phyloP scores from a whole-genome alignment of 768 basidiomycete species.

The Amanita rubescens region DNA sequence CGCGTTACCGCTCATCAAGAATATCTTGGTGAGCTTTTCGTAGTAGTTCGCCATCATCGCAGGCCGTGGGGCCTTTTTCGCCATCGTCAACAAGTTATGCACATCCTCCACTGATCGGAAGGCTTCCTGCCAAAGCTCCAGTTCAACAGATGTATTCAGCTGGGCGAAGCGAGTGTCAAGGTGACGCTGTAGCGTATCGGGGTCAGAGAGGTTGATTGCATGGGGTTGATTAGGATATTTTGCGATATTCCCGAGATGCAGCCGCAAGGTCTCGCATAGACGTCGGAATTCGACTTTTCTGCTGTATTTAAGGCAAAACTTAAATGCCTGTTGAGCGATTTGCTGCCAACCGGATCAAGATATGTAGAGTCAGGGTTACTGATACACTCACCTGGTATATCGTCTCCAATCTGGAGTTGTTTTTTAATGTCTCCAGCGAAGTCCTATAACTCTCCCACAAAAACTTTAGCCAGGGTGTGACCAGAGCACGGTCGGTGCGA shows the following conservation, averaged over 20 bases:
- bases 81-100: slow-evolving; percentile 89
- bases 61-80: slow-evolving; percentile 87
- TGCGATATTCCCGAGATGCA: slow-evolving; percentile 89
- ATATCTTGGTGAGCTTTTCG: slow-evolving; percentile 95
- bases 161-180: slow-evolving; percentile 97
- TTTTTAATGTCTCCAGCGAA: slow-evolving; percentile 91
- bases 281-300: slow-evolving; percentile 97
- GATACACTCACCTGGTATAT: slow-evolving; percentile 78
- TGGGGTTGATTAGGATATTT: slow-evolving; percentile 94
- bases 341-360: slow-evolving; percentile 39
- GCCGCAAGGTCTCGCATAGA: slow-evolving; percentile 90
- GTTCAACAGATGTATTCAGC: slow-evolving; percentile 92
- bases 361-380: neutral
- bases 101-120: slow-evolving; percentile 98
- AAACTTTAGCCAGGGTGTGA: slow-evolving; percentile 97
- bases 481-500: slow-evolving; percentile 87
- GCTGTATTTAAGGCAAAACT: slow-evolving; percentile 89
- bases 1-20: slow-evolving; percentile 90
- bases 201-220: slow-evolving; percentile 91
- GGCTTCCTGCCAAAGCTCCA: slow-evolving; percentile 98
- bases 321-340: slow-evolving; percentile 96
- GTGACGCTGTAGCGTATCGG: slow-evolving; percentile 91
- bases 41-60: slow-evolving; percentile 99
- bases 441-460: slow-evolving; percentile 99
- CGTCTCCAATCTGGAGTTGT: slow-evolving; percentile 84